Evolutionary conservation across 805 yeast genomes (phyloP).

Genomic region (Yamadazyma endophytica): DNA sequence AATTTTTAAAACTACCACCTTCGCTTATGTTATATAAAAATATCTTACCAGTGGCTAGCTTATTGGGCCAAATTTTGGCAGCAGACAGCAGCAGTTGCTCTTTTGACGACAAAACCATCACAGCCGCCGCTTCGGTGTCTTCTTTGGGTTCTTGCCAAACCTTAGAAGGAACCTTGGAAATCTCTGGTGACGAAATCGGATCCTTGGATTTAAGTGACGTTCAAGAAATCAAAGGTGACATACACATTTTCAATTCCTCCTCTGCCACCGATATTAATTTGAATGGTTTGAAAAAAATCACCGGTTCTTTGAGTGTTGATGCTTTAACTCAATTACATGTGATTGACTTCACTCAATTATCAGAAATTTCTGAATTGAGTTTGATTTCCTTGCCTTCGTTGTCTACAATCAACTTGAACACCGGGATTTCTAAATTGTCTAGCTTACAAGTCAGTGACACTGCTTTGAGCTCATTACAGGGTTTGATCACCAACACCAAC

Average conservation of each 20-base stretch:
- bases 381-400: conserved; percentile 41
- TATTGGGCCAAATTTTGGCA: conserved; percentile 2
- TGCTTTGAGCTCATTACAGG: conserved; percentile 33
- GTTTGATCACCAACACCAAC: conserved; percentile 26
- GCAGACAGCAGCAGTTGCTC: conserved; percentile 26
- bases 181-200: conserved; percentile 30
- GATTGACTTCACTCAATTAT: conserved; percentile 31
- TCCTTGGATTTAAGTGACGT: conserved; percentile 26
- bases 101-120: conserved; percentile 31
- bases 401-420: conserved; percentile 31
- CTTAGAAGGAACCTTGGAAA: conserved; percentile 34
- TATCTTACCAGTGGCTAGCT: conserved; percentile 6
- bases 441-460: conserved; percentile 38
- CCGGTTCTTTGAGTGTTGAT: conserved; percentile 31
- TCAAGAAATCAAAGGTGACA: conserved; percentile 24
- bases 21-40: conserved; percentile 8
- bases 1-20: background rate
- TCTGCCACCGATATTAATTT: conserved; percentile 31
- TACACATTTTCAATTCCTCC: conserved; percentile 36
- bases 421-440: conserved; percentile 30
- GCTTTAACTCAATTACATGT: conserved; percentile 37
- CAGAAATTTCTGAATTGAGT: conserved; percentile 24
- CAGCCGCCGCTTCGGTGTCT: conserved; percentile 33
- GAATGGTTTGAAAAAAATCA: conserved; percentile 23
- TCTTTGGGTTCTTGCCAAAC: conserved; percentile 37